Evolutionary conservation across 345 rosid species (phyloP).

Genomic region (Microthlaspi erraticum): DNA sequence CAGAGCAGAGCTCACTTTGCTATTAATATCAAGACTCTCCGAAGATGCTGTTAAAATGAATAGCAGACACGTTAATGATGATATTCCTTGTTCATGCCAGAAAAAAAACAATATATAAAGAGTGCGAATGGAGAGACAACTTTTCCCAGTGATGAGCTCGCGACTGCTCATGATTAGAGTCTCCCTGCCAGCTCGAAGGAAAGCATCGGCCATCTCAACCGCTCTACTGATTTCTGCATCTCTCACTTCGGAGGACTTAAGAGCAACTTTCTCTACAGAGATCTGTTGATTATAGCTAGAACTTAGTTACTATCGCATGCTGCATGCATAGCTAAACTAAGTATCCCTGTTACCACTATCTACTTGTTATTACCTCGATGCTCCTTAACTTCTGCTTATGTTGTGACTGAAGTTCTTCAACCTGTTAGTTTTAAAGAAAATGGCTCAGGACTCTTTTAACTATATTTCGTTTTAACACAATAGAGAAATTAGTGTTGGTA

Average conservation of each 20-base stretch:
- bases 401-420: slow-evolving; percentile 79
- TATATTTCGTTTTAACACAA: slow-evolving; percentile 9
- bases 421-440: slow-evolving; percentile 53
- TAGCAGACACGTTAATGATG: slow-evolving; percentile 28
- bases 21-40: slow-evolving; percentile 93
- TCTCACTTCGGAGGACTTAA: slow-evolving; percentile 69
- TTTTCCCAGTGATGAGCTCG: slow-evolving; percentile 83
- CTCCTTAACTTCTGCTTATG: slow-evolving; percentile 63
- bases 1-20: slow-evolving; percentile 94
- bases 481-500: slow-evolving; percentile 30
- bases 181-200: slow-evolving; percentile 65
- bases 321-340: slow-evolving; percentile 2
- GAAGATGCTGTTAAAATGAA: slow-evolving; percentile 65
- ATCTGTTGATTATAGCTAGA: slow-evolving; percentile 54
- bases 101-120: background rate
- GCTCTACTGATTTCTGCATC: slow-evolving; percentile 77
- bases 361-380: slow-evolving; percentile 66
- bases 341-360: slow-evolving; percentile 3
- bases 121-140: slow-evolving; percentile 49
- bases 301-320: slow-evolving; percentile 28
- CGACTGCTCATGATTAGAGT: slow-evolving; percentile 94
- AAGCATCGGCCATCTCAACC: slow-evolving; percentile 75
- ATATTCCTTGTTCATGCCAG: background rate
- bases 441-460: slow-evolving; percentile 8
- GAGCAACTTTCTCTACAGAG: slow-evolving; percentile 86